Evolutionary conservation across 73 alveolate species (phyloP).

Genomic region (Paramecium pentaurelia): DNA sequence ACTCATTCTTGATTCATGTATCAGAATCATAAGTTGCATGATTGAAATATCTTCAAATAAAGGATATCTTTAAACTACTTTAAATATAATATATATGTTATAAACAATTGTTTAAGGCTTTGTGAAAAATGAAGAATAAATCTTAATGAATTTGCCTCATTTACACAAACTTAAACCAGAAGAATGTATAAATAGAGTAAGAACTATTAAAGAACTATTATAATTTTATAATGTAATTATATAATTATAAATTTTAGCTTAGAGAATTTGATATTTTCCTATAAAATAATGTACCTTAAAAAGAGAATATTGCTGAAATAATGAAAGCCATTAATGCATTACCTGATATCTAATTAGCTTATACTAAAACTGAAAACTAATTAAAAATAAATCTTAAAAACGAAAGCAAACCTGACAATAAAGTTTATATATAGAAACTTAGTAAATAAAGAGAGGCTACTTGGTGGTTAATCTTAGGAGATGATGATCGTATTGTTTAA

Average conservation of each 20-base stretch:
- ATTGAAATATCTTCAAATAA: slow-evolving; percentile 87
- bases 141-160: slow-evolving; percentile 28
- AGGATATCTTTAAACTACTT: slow-evolving; percentile 32
- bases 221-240: not conserved
- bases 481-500: slow-evolving; percentile 15
- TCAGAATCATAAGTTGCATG: slow-evolving; percentile 94
- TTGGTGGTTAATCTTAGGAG: slow-evolving; percentile 54
- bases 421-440: not conserved
- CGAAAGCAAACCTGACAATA: not conserved
- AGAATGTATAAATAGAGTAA: not conserved
- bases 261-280: slow-evolving; percentile 3
- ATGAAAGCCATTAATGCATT: slow-evolving; percentile 33
- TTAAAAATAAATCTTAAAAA: not conserved
- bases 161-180: not conserved
- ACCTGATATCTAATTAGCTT: not conserved
- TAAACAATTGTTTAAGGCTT: slow-evolving; percentile 49
- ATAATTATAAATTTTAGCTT: not conserved
- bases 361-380: not conserved
- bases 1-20: slow-evolving; percentile 90
- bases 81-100: not conserved
- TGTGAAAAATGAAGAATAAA: not conserved
- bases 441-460: slow-evolving; percentile 47
- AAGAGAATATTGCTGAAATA: not conserved
- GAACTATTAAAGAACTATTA: not conserved
- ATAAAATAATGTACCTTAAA: not conserved